Evolutionary conservation across 495 filamentous ascomycete species (phyloP).

Genomic region (Penicillium argentinense): DNA sequence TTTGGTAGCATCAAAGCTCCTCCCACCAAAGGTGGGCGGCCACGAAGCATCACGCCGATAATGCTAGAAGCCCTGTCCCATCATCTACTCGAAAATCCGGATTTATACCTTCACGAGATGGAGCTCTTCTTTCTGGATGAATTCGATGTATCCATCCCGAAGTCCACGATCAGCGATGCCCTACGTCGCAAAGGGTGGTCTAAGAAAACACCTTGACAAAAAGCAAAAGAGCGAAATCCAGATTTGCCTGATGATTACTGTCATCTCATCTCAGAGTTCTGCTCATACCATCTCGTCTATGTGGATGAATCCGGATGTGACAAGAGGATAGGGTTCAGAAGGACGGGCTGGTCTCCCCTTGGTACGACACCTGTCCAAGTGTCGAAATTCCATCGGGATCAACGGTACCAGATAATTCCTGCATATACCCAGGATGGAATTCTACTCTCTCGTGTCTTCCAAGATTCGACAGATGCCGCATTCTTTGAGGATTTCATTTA

Average conservation of each 20-base stretch:
- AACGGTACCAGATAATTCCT: background rate
- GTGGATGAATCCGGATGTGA: too few relatives aligned
- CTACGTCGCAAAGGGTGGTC: constrained; percentile 7
- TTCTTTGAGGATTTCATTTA: background rate
- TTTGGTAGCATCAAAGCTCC: constrained; percentile 26
- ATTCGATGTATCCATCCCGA: constrained; percentile 9
- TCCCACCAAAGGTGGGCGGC: constrained; percentile 17
- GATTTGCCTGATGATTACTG: constrained; percentile 36
- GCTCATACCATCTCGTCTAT: too few relatives aligned
- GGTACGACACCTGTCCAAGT: background rate
- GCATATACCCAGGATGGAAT: constrained; percentile 1
- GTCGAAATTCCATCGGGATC: constrained; percentile 1
- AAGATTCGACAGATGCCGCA: too few relatives aligned
- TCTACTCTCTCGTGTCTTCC: background rate
- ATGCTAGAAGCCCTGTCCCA: constrained; percentile 19
- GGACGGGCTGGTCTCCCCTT: constrained; percentile 1
- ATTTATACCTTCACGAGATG: constrained; percentile 13
- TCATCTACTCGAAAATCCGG: constrained; percentile 9
- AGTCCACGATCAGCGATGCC: constrained; percentile 13
- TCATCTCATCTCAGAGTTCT: constrained; percentile 22
- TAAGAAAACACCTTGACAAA: constrained; percentile 7
- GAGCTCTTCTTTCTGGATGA: constrained; percentile 12
- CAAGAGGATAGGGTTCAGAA: background rate
- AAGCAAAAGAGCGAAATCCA: constrained; percentile 24
- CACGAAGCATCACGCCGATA: constrained; percentile 12